Conservation (phyloP, 345 rosid species). For the Microcos paniculata region DNA sequence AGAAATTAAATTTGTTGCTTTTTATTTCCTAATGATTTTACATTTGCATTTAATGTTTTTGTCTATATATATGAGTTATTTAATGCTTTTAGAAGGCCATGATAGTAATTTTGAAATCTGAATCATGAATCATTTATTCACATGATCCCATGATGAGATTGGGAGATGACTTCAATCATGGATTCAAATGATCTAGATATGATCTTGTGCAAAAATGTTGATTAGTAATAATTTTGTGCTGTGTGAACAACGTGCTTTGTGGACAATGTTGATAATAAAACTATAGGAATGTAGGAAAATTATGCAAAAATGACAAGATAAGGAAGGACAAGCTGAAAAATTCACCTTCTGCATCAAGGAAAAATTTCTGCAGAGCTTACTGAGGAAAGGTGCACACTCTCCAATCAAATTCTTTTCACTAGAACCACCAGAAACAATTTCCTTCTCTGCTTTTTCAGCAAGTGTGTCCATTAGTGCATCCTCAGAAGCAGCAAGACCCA, state of each 20-base stretch:
- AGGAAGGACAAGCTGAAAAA: constrained; percentile 19
- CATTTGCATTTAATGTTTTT: no score
- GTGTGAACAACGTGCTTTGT: not conserved
- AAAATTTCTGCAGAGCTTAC: constrained; percentile 90
- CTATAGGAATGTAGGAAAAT: not conserved
- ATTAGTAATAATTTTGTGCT: not conserved
- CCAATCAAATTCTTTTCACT: constrained; percentile 73
- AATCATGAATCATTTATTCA: constrained; percentile 4
- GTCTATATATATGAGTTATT: no score
- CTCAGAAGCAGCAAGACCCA: constrained; percentile 93
- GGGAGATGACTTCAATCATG: not conserved
- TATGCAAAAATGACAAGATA: constrained; percentile 3
- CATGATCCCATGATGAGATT: not conserved
- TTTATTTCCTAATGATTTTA: no score
- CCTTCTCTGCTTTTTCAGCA: constrained; percentile 87
- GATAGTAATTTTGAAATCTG: no score
- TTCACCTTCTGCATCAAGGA: constrained; percentile 80
- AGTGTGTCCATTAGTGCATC: constrained; percentile 83
- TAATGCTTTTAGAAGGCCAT: no score
- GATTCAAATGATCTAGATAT: not conserved
- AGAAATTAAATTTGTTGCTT: no score
- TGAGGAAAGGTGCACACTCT: constrained; percentile 70
- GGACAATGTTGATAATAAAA: not conserved
- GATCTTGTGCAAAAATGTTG: no score
- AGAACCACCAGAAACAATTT: constrained; percentile 72